Evolutionary conservation across 345 rosid species (phyloP).

Genomic region (Pistacia integerrima): DNA sequence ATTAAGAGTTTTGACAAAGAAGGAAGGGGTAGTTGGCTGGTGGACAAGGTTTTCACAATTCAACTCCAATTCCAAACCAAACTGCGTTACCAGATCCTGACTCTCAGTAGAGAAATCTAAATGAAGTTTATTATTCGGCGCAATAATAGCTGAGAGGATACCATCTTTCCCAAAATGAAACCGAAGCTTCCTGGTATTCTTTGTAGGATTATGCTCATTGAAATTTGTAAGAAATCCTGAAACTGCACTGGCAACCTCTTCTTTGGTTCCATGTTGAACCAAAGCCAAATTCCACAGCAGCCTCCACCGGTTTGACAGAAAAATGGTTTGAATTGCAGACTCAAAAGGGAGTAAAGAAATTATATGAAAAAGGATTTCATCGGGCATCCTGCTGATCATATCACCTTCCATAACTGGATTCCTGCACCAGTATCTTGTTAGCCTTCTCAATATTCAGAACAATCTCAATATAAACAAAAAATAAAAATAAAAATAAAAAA

Average conservation of each 20-base stretch:
- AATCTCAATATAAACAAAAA: neutral
- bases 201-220: slow-evolving; percentile 45
- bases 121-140: slow-evolving; percentile 42
- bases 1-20: slow-evolving; percentile 48
- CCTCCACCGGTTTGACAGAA: slow-evolving; percentile 52
- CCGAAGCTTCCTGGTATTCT: slow-evolving; percentile 42
- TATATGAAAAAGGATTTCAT: slow-evolving; percentile 56
- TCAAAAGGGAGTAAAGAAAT: slow-evolving; percentile 59
- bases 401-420: slow-evolving; percentile 22
- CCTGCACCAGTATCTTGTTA: neutral
- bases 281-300: slow-evolving; percentile 51
- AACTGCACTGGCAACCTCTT: slow-evolving; percentile 39
- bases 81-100: slow-evolving; percentile 24
- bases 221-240: slow-evolving; percentile 47
- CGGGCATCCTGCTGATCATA: slow-evolving; percentile 51
- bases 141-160: slow-evolving; percentile 43
- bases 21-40: slow-evolving; percentile 30
- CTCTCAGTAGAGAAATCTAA: slow-evolving; percentile 41
- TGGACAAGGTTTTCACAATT: slow-evolving; percentile 21
- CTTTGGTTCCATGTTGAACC: slow-evolving; percentile 39
- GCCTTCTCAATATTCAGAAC: neutral
- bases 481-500: neutral
- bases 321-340: slow-evolving; percentile 55
- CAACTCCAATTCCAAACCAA: slow-evolving; percentile 40
- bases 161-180: slow-evolving; percentile 41